A percentile compares a stretch with the other conserved stretches of the same genome.
phyloP scores from a whole-genome alignment of 768 basidiomycete genomes.

The Boletus vinaceobasis region DNA sequence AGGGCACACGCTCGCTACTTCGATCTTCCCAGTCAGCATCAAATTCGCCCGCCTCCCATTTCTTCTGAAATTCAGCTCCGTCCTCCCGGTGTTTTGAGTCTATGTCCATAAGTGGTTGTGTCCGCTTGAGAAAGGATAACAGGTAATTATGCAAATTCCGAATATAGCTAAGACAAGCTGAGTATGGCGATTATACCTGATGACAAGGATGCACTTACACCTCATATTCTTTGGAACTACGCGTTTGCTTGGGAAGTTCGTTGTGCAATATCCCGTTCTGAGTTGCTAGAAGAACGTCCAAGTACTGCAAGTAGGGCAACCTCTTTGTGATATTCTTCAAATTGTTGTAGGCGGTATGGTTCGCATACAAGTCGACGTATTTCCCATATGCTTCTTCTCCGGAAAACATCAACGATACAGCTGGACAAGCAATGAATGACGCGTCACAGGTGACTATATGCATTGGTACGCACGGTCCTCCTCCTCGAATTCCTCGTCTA shows the following conservation, averaged over 20 bases:
- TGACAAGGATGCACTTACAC: constrained; percentile 44
- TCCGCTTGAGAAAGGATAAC: constrained; percentile 79
- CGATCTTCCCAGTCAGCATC: constrained; percentile 66
- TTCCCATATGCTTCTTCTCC: constrained; percentile 95
- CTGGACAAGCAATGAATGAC: constrained; percentile 36
- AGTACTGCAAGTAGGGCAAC: constrained; percentile 88
- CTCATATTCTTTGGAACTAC: constrained; percentile 75
- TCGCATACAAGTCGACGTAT: constrained; percentile 88
- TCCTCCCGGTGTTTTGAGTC: constrained; percentile 63
- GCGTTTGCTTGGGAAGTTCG: constrained; percentile 66
- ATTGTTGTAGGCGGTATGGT: constrained; percentile 88
- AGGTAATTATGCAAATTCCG: constrained; percentile 79
- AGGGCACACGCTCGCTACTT: constrained; percentile 35
- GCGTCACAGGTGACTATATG: neutral
- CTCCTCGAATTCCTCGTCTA: constrained; percentile 69
- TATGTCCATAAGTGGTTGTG: constrained; percentile 78
- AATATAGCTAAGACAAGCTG: constrained; percentile 61
- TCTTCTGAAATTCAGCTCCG: constrained; percentile 65
- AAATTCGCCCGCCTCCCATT: constrained; percentile 78
- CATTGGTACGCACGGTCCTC: constrained; percentile 72
- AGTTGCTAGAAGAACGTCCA: constrained; percentile 76
- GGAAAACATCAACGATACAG: constrained; percentile 83
- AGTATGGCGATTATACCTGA: constrained; percentile 7
- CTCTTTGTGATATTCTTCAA: constrained; percentile 81
- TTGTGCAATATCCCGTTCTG: constrained; percentile 59